Percentiles rank a stretch among this genome's conserved stretches.
Evolutionary conservation across 2,329 filamentous ascomycete species (phyloP).

Genomic region (Coniochaeta ligniaria): DNA sequence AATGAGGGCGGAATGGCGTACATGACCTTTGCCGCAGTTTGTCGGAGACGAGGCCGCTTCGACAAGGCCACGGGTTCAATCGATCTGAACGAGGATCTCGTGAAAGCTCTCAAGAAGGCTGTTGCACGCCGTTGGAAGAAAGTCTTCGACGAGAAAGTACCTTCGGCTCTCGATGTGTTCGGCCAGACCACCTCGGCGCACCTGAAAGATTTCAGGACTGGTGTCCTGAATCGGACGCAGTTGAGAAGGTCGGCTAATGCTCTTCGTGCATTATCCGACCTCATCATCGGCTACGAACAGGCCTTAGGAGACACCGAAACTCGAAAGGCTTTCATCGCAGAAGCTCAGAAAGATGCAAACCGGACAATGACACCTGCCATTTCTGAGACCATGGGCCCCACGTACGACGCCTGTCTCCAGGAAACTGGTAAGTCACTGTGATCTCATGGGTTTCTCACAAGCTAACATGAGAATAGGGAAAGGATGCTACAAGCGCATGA

Average conservation of each 20-base stretch:
- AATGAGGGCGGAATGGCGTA: background rate
- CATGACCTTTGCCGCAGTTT: background rate
- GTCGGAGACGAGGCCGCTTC: background rate
- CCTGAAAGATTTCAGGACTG: background rate
- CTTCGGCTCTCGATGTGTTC: background rate
- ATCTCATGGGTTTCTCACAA: background rate
- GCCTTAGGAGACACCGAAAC: background rate
- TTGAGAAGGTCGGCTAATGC: background rate
- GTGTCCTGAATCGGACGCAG: background rate
- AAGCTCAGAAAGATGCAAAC: background rate
- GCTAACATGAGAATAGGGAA: background rate
- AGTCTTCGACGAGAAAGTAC: background rate
- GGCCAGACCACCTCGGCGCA: background rate
- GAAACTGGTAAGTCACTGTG: background rate
- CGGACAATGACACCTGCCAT: background rate
- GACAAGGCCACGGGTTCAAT: background rate
- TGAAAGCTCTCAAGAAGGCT: background rate
- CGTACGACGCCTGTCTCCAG: background rate
- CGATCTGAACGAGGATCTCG: background rate
- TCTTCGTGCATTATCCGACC: background rate
- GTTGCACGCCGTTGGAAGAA: background rate
- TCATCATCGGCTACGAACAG: background rate
- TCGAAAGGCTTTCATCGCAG: background rate
- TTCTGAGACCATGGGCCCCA: background rate
- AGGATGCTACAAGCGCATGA: background rate